Evolutionary conservation across 2,329 filamentous ascomycete species (phyloP).

Genomic region (Dryadomyces quercus-mongolicae): DNA sequence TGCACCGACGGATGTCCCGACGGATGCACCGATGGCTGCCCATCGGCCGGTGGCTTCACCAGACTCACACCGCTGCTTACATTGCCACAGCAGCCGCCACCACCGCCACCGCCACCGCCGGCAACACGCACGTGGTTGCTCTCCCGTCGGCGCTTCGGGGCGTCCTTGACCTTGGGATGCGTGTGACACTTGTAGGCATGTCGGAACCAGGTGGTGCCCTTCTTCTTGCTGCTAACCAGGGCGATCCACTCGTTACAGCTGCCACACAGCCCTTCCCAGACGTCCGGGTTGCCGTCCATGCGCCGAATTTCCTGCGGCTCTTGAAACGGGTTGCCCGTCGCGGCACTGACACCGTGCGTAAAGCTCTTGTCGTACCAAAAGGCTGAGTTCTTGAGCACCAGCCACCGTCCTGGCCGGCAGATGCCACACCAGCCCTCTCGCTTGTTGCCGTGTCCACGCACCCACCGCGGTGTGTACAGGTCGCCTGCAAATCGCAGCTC

Average conservation of each 20-base stretch:
- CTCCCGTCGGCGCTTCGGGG: conserved; percentile 55
- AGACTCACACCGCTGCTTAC: not conserved
- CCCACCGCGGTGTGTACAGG: conserved; percentile 73
- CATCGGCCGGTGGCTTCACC: too few relatives aligned
- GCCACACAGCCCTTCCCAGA: conserved; percentile 70
- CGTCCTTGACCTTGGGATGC: conserved; percentile 59
- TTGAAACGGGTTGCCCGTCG: conserved; percentile 67
- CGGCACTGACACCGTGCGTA: conserved; percentile 74
- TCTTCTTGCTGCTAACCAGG: conserved; percentile 76
- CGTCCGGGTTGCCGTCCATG: conserved; percentile 69
- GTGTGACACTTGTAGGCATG: conserved; percentile 81
- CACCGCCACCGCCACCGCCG: conserved; percentile 20
- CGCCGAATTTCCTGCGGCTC: conserved; percentile 63
- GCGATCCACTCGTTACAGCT: conserved; percentile 73
- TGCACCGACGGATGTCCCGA: too few relatives aligned
- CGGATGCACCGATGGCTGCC: too few relatives aligned
- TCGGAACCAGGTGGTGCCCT: conserved; percentile 84
- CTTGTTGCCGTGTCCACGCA: conserved; percentile 76
- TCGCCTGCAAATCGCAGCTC: conserved; percentile 69
- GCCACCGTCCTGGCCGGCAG: conserved; percentile 76
- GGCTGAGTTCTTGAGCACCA: conserved; percentile 79
- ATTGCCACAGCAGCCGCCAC: not conserved
- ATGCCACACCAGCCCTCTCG: conserved; percentile 84
- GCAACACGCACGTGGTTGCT: conserved; percentile 38
- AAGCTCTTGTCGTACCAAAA: conserved; percentile 94